Base-by-base conservation (phyloP, 2,329 filamentous ascomycete species). In the Beauveria bassiana region DNA sequence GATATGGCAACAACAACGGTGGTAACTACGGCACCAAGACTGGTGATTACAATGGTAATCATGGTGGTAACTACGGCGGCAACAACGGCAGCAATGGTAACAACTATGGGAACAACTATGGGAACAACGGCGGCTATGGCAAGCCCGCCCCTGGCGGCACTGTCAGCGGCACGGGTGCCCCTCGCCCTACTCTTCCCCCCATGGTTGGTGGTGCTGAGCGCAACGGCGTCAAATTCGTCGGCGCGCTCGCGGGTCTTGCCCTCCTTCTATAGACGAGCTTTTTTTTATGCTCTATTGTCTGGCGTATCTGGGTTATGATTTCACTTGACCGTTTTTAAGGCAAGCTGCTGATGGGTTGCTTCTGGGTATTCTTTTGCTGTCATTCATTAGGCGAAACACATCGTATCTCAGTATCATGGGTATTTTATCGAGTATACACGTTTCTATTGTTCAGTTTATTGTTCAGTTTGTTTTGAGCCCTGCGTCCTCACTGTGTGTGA, bases 231-330 rank as follows among this genome's bases (percentile, higher is more conserved):
- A 66, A 65, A 40, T 24, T 70, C 24, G 34, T 69, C n/a, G 66
- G 65, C 38, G 66, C 65, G 38, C 61, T 67, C 26, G 68, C 64
- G 12, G 68, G 65, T 58, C 55, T 69, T 46, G 59, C 63, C 38
- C 61, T 70, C 45, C 47, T 69, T 51, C 59, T 70, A 61, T 69
- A 68, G 65, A 60, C 22, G 26, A 49, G 26, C 47, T 18, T 12
- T 46, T 40, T 12, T 9, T 18, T 22, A 47, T 16, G 43, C 16
- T 55, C 49, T 55, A 26, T 20, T 55, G 20, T 24, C 16, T 34
- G 49, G 58, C 58, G 50, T 54, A 53, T 34, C 14, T n/a, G 45
- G 28, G 43, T 46, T 59, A 45, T 45, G 26, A 46, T 46, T 9
- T 56, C 24, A 28, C 24, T 31, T 56, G 42, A 22, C 46, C 22